phyloP scores from a whole-genome alignment of 1,284 basidiomycete genomes.

The Heterobasidion annosum region DNA sequence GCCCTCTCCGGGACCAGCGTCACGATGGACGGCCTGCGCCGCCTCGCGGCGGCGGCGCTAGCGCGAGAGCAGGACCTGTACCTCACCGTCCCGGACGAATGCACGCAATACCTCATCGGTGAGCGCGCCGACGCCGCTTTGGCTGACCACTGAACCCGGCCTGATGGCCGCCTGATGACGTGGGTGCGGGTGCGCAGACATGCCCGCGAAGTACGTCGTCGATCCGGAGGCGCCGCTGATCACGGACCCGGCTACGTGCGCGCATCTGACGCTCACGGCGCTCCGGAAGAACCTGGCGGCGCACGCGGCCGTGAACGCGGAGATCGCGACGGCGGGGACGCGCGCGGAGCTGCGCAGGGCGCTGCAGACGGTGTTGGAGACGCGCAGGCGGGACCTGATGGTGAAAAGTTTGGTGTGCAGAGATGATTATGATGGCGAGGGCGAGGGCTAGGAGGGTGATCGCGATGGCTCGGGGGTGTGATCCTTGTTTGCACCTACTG shows the following conservation, averaged over 20 bases:
- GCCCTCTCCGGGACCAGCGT: slow-evolving; percentile 44
- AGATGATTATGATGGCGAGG: background rate
- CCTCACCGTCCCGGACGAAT: slow-evolving; percentile 42
- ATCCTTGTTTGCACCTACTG: no score
- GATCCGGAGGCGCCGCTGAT: slow-evolving; percentile 40
- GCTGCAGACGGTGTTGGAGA: background rate
- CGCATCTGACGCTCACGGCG: slow-evolving; percentile 31
- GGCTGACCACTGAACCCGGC: background rate
- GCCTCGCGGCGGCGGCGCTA: slow-evolving; percentile 30
- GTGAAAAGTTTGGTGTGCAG: background rate
- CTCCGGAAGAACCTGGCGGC: slow-evolving; percentile 47
- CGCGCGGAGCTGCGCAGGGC: background rate
- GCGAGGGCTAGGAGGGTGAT: background rate
- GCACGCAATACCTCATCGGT: slow-evolving; percentile 48
- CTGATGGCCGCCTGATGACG: background rate
- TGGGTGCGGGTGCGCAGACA: slow-evolving; percentile 19
- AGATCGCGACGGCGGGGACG: background rate
- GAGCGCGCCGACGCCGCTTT: background rate
- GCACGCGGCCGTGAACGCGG: slow-evolving; percentile 22
- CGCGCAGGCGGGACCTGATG: background rate
- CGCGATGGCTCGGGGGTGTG: no score
- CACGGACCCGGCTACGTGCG: slow-evolving; percentile 29
- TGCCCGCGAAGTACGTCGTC: slow-evolving; percentile 37
- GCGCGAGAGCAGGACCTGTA: slow-evolving; percentile 26
- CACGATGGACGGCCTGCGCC: slow-evolving; percentile 46